These are phyloP conservation scores for Symbiotaphrina buchneri DNA, from an alignment of 495 filamentous ascomycete species.

Conservation along the genomic window DNA sequence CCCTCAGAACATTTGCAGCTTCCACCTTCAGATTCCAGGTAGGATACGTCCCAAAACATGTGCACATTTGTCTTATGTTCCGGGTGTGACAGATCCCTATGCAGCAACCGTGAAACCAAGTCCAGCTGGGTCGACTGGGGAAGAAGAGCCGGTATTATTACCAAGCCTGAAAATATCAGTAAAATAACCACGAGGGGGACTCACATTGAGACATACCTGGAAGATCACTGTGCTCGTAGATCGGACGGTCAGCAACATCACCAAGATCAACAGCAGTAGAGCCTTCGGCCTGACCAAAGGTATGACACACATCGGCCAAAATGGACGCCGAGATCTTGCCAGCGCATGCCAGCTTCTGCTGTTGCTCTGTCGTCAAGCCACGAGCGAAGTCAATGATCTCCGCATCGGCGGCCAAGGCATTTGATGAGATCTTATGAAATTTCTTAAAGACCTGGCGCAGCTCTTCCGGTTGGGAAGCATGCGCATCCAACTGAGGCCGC, in stretches of 20 bases:
- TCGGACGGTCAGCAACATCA: not conserved
- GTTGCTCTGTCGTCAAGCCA: conserved; percentile 7
- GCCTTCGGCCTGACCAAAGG: conserved; percentile 3
- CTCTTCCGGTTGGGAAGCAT: conserved; percentile 42
- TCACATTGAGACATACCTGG: conserved; percentile 12
- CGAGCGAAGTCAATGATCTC: conserved; percentile 25
- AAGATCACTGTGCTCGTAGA: conserved; percentile 10
- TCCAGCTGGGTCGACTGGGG: conserved; percentile 40
- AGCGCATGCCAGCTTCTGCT: conserved; percentile 2
- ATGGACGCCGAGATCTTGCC: conserved; percentile 3
- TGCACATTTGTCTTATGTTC: conserved; percentile 70
- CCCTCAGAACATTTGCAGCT: not conserved
- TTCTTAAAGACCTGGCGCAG: conserved; percentile 43
- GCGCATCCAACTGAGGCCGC: conserved; percentile 51
- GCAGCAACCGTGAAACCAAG: conserved; percentile 46
- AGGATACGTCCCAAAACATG: conserved; percentile 56
- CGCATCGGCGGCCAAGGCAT: conserved; percentile 21
- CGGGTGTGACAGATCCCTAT: conserved; percentile 56
- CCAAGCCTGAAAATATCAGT: conserved; percentile 29
- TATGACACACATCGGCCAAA: conserved; percentile 1
- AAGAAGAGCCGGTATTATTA: conserved; percentile 50
- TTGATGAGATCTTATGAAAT: conserved; percentile 22
- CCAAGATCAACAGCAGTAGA: not conserved
- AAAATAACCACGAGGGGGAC: too few species aligned
- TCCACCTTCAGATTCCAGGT: conserved; percentile 19